A percentile compares a stretch with the other conserved stretches of the same genome.
These are phyloP conservation scores for Kitagawia praeruptora DNA, from an alignment of 129 eudicot genomes.

Conservation along the genomic window DNA sequence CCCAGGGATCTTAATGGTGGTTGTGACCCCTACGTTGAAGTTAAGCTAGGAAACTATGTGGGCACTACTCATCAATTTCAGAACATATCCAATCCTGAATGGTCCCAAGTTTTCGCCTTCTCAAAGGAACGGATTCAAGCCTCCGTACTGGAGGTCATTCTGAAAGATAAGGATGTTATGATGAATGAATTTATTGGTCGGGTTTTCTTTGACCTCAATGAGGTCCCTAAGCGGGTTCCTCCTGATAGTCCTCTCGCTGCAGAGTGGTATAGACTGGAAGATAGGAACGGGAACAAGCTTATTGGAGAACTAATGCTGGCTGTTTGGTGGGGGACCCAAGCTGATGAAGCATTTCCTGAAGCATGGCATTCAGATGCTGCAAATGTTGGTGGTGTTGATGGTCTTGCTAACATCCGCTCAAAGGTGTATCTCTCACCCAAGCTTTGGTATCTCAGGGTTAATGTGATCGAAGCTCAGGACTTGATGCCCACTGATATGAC, in stretches of 20 bases:
- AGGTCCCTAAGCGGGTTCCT: background rate
- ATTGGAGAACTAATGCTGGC: background rate
- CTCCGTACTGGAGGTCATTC: constrained; percentile 50
- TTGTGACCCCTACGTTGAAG: constrained; percentile 91
- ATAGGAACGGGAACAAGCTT: background rate
- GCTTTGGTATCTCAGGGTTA: constrained; percentile 83
- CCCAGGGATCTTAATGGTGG: constrained; percentile 56
- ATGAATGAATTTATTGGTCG: background rate
- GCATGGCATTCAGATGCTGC: constrained; percentile 35
- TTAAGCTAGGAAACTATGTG: constrained; percentile 79
- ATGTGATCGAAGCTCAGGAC: constrained; percentile 75
- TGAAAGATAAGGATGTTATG: background rate
- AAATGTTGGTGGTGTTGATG: constrained; percentile 57
- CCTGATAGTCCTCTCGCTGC: background rate
- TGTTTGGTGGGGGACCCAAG: too few relatives aligned
- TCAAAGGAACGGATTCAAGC: constrained; percentile 81
- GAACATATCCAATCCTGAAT: constrained; percentile 72
- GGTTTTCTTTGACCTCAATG: background rate
- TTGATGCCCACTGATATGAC: constrained; percentile 38
- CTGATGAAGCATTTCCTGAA: constrained; percentile 5
- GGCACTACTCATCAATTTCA: constrained; percentile 77
- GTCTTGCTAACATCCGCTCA: constrained; percentile 49
- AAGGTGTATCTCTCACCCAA: constrained; percentile 68
- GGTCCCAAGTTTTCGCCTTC: constrained; percentile 81
- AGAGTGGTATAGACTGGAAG: background rate